Evolutionary conservation across 2,329 filamentous ascomycete species (phyloP).

Genomic region (Cercospora beticola): DNA sequence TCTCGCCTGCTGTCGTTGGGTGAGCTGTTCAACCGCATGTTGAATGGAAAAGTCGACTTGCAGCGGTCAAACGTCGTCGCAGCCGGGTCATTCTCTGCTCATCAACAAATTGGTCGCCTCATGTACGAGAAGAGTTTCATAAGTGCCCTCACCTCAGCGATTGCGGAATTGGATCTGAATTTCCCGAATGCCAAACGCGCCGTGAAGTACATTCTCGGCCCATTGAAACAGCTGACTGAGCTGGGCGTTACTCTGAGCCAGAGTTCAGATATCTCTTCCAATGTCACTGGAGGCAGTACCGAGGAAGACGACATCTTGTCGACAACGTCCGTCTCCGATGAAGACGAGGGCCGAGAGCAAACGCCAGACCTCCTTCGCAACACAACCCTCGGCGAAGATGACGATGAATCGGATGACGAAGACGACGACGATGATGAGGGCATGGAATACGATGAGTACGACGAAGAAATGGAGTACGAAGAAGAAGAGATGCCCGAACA

Average conservation of each 20-base stretch:
- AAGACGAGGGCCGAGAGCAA: slow-evolving; percentile 69
- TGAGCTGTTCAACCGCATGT: slow-evolving; percentile 90
- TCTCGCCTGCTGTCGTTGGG: slow-evolving; percentile 81
- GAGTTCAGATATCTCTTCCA: slow-evolving; percentile 67
- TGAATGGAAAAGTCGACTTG: slow-evolving; percentile 71
- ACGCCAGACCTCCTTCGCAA: slow-evolving; percentile 97
- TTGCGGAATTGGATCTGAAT: slow-evolving; percentile 92
- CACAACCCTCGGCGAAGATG: slow-evolving; percentile 83
- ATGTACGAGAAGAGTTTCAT: slow-evolving; percentile 99
- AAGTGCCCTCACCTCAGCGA: slow-evolving; percentile 80
- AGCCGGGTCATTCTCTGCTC: slow-evolving; percentile 50
- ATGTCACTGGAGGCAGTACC: slow-evolving; percentile 60
- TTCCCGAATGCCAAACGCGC: slow-evolving; percentile 90
- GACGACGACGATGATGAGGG: slow-evolving; percentile 71
- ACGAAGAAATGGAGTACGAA: slow-evolving; percentile 88
- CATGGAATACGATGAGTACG: slow-evolving; percentile 90
- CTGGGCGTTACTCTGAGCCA: slow-evolving; percentile 85
- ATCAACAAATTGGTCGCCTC: slow-evolving; percentile 81
- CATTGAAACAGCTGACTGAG: slow-evolving; percentile 80
- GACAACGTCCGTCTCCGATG: slow-evolving; percentile 82
- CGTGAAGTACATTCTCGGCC: slow-evolving; percentile 92
- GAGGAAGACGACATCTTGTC: slow-evolving; percentile 87
- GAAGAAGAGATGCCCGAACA: slow-evolving; percentile 80
- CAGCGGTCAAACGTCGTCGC: slow-evolving; percentile 39
- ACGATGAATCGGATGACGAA: slow-evolving; percentile 70